Evolutionary conservation across 2,329 filamentous ascomycete species (phyloP).

Genomic region (Stachybotrys echinatus): DNA sequence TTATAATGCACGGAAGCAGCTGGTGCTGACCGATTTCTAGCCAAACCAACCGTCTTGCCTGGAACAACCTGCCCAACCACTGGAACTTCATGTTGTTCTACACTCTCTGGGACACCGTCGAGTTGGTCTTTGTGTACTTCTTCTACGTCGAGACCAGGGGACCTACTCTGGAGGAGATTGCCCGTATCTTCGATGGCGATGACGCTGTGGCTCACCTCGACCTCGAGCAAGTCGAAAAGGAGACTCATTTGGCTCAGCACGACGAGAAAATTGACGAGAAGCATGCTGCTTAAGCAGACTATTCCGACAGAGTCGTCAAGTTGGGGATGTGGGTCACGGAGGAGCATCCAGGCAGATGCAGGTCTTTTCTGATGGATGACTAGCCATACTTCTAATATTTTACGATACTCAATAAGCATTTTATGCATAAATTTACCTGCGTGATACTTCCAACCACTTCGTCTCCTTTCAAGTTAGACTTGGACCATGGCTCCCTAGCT

Average conservation of each 20-base stretch:
- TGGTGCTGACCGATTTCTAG: slow-evolving; percentile 19
- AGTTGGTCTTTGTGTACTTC: slow-evolving; percentile 59
- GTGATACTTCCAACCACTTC: no score
- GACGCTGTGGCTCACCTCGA: slow-evolving; percentile 51
- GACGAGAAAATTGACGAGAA: slow-evolving; percentile 11
- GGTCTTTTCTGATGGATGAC: neutral
- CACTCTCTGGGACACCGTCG: slow-evolving; percentile 55
- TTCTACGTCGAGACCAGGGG: slow-evolving; percentile 67
- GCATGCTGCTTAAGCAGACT: neutral
- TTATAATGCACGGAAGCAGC: neutral
- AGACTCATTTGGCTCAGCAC: slow-evolving; percentile 24
- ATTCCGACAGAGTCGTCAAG: neutral
- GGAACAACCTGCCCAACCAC: slow-evolving; percentile 52
- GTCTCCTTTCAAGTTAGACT: no score
- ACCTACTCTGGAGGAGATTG: slow-evolving; percentile 56
- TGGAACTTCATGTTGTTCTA: slow-evolving; percentile 66
- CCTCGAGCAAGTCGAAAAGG: slow-evolving; percentile 50
- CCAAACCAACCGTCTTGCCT: slow-evolving; percentile 60
- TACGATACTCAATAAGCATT: neutral
- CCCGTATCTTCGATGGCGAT: slow-evolving; percentile 65
- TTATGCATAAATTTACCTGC: neutral
- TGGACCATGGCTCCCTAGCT: no score
- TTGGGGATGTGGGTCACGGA: neutral
- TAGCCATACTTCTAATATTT: neutral
- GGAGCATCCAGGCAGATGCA: neutral